Conservation (phyloP, 805 yeast genomes). For the Zygoascus flipseniorum region DNA sequence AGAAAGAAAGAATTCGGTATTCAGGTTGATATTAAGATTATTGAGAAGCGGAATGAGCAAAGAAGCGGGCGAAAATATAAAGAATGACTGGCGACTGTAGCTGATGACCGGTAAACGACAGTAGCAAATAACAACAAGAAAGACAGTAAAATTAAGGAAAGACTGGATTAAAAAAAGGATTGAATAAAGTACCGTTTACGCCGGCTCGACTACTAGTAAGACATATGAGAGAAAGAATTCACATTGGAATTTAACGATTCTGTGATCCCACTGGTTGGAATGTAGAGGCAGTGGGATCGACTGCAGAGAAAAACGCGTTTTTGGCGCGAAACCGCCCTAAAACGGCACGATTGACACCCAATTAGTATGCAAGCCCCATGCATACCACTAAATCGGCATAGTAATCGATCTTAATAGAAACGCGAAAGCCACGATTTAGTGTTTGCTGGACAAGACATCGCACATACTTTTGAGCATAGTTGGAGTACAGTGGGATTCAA, state of each 20-base stretch:
- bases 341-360: neutral
- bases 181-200: neutral
- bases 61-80: neutral
- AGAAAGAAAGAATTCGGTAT: no score
- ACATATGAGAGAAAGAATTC: neutral
- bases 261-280: neutral
- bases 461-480: no score
- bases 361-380: neutral
- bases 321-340: neutral
- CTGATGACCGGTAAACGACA: neutral
- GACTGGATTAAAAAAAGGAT: neutral
- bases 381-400: neutral
- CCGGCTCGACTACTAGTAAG: neutral
- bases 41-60: no score
- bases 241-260: neutral
- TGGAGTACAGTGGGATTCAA: no score
- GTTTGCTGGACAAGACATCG: no score
- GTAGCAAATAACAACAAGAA: neutral
- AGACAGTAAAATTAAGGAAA: neutral
- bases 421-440: neutral
- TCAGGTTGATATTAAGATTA: no score
- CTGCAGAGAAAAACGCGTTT: neutral
- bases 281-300: neutral
- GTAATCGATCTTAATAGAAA: neutral
- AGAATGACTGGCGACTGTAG: neutral